Base-by-base conservation (phyloP, 2,329 filamentous ascomycete species). In the Trichophyton simii region DNA sequence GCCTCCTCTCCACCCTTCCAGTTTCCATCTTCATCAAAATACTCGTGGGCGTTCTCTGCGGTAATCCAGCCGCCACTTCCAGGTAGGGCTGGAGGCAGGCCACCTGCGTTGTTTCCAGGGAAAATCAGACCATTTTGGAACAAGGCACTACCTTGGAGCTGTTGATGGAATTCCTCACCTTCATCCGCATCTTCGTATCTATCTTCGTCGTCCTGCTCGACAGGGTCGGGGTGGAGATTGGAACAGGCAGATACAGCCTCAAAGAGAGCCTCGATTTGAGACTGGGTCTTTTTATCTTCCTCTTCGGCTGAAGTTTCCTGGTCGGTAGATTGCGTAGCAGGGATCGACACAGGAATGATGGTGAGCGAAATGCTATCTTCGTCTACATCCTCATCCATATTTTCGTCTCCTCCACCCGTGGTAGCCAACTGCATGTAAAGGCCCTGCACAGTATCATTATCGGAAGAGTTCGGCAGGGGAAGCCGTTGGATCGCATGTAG, bases 21-120 rank as follows among this genome's bases (percentile, higher is more conserved):
- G 70, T 92, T 91, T 2, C 89, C 89, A 7, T 91, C 82, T 64
- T 82, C 85, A 67, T 94, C 88, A 73, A 94, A 88, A 70, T 85
- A 95, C 67, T 95, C 83, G 65, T 87, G 80, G 71, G 95, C 86
- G 68, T 96, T 97, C 61, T 96, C 92, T 7, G 89, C 88, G 15
- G 92, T 97, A 70, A 97, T 79, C 78, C 77, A 79, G 7, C 78
- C 77, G 0, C 76, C 78, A 61, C 78, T 79, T 15, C 77, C 77
- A 41, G 74, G 76, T 67, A 79, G 72, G 2, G 78, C 74, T 38
- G 77, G 77, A 34, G 78, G 78, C 50, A 79, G 61, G 2, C 72
- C 76, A 1, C 74, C 73, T 52, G 71, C 68, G 41, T 59, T 66
- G 42, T 68, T 69, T 9, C 73, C 73, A 15, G 71, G 70, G 15